Conservation (phyloP, 2,329 filamentous ascomycete genomes). For the Nemania sp. region DNA sequence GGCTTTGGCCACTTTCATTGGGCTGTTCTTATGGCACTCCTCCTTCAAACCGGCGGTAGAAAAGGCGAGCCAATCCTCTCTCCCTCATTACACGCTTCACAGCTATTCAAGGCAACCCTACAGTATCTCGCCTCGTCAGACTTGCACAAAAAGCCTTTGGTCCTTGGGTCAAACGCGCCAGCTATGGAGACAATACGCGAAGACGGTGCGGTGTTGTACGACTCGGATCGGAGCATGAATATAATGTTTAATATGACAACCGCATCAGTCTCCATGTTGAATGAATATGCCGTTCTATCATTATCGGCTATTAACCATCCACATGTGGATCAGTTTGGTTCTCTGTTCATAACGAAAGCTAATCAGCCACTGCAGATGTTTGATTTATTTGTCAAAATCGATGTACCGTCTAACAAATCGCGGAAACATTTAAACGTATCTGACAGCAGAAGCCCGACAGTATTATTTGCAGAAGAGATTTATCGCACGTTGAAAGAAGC, state of each 20-base stretch:
- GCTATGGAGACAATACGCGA: constrained; percentile 48
- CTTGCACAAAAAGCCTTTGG: constrained; percentile 67
- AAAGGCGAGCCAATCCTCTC: constrained; percentile 74
- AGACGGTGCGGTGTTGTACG: constrained; percentile 72
- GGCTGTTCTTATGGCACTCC: constrained; percentile 75
- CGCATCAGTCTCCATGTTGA: constrained; percentile 78
- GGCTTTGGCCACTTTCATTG: constrained; percentile 96
- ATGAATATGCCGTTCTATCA: constrained; percentile 74
- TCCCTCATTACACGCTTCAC: constrained; percentile 81
- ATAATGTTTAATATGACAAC: constrained; percentile 86
- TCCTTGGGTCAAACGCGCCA: constrained; percentile 51
- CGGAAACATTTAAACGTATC: constrained; percentile 29
- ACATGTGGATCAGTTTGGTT: constrained; percentile 77
- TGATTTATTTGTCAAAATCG: constrained; percentile 51
- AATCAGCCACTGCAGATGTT: constrained; percentile 59
- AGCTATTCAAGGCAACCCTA: constrained; percentile 92
- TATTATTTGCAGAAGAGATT: constrained; percentile 58
- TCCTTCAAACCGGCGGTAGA: constrained; percentile 76
- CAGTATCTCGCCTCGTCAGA: constrained; percentile 81
- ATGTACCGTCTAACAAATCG: constrained; percentile 27
- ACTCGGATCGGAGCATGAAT: constrained; percentile 74
- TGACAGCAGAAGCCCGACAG: constrained; percentile 50
- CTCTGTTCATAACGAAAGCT: constrained; percentile 74
- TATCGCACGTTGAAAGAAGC: constrained; percentile 70
- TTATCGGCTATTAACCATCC: constrained; percentile 75